These are phyloP conservation scores for Rickenella mellea DNA, from an alignment of 768 basidiomycete genomes.

Conservation along the genomic window DNA sequence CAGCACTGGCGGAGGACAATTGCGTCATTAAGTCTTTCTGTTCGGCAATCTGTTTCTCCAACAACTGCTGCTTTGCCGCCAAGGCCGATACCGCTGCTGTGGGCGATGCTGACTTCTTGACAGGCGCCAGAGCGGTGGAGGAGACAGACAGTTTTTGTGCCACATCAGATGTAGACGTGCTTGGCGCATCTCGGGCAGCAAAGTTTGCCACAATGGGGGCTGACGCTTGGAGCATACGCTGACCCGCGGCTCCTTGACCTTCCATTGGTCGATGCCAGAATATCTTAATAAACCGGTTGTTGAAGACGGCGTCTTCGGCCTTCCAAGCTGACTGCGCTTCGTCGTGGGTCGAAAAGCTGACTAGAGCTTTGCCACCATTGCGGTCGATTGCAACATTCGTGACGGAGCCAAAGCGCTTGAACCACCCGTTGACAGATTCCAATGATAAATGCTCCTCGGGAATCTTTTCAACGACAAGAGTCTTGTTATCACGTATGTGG, in stretches of 20 bases:
- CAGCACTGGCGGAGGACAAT: conserved; percentile 48
- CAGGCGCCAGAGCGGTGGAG: conserved; percentile 16
- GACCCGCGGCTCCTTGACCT: conserved; percentile 75
- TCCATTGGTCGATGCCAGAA: conserved; percentile 94
- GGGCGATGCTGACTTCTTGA: conserved; percentile 14
- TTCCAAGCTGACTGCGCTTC: conserved; percentile 89
- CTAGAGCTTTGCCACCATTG: conserved; percentile 67
- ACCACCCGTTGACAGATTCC: conserved; percentile 76
- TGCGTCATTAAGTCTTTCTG: conserved; percentile 80
- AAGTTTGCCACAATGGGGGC: conserved; percentile 69
- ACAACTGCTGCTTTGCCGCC: conserved; percentile 63
- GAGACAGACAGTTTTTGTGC: conserved; percentile 11
- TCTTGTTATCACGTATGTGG: conserved; percentile 64
- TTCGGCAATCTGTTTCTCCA: conserved; percentile 79
- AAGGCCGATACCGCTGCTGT: conserved; percentile 38
- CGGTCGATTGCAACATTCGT: conserved; percentile 86
- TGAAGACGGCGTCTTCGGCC: conserved; percentile 89
- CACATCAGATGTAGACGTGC: conserved; percentile 10
- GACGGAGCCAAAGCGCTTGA: conserved; percentile 86
- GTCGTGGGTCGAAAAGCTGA: conserved; percentile 75
- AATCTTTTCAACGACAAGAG: conserved; percentile 90
- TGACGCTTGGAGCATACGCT: conserved; percentile 72
- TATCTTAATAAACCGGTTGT: conserved; percentile 89
- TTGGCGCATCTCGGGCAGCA: conserved; percentile 3
- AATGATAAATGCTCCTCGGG: conserved; percentile 75